phyloP scores from a whole-genome alignment of 2,329 filamentous ascomycete genomes.

The Cryphonectria japonica region DNA sequence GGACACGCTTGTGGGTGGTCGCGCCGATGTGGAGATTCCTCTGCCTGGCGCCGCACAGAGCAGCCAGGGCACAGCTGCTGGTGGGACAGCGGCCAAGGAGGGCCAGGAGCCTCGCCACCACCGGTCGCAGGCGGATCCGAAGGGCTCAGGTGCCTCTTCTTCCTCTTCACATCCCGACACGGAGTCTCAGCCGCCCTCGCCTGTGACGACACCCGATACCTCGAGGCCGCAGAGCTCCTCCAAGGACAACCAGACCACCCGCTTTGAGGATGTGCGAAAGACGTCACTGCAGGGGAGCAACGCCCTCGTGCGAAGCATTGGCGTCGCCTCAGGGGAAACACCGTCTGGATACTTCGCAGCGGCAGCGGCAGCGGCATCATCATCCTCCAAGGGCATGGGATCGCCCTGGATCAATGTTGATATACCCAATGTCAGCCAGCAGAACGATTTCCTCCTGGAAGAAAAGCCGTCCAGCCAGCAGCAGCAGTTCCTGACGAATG shows the following conservation, averaged over 20 bases:
- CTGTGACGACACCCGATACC: slow-evolving; percentile 46
- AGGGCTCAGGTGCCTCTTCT: slow-evolving; percentile 45
- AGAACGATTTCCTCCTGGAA: slow-evolving; percentile 7
- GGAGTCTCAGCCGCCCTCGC: slow-evolving; percentile 42
- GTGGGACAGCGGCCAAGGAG: not conserved
- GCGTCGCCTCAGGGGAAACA: not conserved
- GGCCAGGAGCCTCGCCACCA: not conserved
- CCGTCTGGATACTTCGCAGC: not conserved
- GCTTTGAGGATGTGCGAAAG: slow-evolving; percentile 30
- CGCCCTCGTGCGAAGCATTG: slow-evolving; percentile 11
- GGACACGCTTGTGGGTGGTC: slow-evolving; percentile 21
- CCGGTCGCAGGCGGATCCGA: slow-evolving; percentile 33
- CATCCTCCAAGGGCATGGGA: not conserved
- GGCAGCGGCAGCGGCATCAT: too few species aligned
- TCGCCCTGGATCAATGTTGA: slow-evolving; percentile 22
- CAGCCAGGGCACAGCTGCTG: not conserved
- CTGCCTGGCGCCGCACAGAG: slow-evolving; percentile 7
- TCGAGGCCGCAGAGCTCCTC: slow-evolving; percentile 47
- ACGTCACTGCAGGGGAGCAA: slow-evolving; percentile 4
- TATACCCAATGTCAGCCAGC: slow-evolving; percentile 10
- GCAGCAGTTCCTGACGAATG: slow-evolving; percentile 16
- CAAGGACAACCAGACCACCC: slow-evolving; percentile 37
- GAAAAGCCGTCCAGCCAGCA: slow-evolving; percentile 2
- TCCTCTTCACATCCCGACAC: slow-evolving; percentile 47
- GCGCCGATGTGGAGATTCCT: slow-evolving; percentile 12